These are phyloP conservation scores for Candida tallmaniae DNA, from an alignment of 805 yeast species.

Conservation along the genomic window DNA sequence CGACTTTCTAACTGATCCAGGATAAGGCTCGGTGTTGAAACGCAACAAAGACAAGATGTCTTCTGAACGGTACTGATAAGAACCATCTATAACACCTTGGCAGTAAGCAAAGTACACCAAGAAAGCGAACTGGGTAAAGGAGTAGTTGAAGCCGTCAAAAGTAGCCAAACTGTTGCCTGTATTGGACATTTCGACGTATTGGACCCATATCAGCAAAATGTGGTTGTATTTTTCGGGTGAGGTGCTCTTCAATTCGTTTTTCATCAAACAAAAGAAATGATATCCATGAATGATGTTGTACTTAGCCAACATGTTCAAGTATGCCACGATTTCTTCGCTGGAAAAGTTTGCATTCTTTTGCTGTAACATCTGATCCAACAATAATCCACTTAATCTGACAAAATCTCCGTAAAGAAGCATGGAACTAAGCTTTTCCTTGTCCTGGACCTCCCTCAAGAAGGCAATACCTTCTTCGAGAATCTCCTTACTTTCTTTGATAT, in stretches of 20 bases:
- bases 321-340: slow-evolving; percentile 6
- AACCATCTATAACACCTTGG: slow-evolving; percentile 23
- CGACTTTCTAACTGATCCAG: slow-evolving; percentile 2
- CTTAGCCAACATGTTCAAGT: slow-evolving; percentile 25
- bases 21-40: slow-evolving; percentile 2
- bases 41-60: slow-evolving; percentile 21
- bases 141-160: slow-evolving; percentile 1
- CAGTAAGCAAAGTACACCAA: slow-evolving; percentile 33
- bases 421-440: slow-evolving; percentile 26
- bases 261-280: slow-evolving; percentile 24
- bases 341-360: slow-evolving; percentile 2
- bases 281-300: slow-evolving; percentile 30
- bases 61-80: slow-evolving; percentile 17
- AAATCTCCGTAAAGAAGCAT: slow-evolving; percentile 21
- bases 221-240: slow-evolving; percentile 15
- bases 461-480: slow-evolving; percentile 39
- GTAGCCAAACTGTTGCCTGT: neutral
- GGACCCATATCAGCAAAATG: slow-evolving; percentile 32
- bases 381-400: slow-evolving; percentile 19
- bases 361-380: slow-evolving; percentile 9
- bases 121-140: slow-evolving; percentile 9
- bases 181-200: slow-evolving; percentile 21
- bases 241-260: slow-evolving; percentile 14
- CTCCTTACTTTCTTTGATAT: slow-evolving; percentile 26
- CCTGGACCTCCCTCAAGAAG: slow-evolving; percentile 35